phyloP scores from a whole-genome alignment of 345 rosid species.

The Eucalyptus regnans region DNA sequence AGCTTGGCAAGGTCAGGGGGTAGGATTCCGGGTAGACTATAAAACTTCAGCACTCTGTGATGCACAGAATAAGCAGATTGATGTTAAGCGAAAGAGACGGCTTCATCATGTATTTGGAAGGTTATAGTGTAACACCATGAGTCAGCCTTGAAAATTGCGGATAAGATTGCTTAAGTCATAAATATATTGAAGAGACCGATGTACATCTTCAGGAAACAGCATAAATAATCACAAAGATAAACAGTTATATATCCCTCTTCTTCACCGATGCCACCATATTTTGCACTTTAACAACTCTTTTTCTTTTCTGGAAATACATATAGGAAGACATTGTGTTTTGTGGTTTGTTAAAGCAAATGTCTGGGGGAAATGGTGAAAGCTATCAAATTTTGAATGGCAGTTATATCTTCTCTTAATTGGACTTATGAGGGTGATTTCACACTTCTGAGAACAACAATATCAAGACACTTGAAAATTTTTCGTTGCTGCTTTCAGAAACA shows the following conservation, averaged over 20 bases:
- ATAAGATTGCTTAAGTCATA: neutral
- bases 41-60: slow-evolving; percentile 28
- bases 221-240: neutral
- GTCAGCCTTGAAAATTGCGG: neutral
- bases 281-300: neutral
- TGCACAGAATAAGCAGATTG: neutral
- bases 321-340: neutral
- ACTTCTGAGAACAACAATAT: neutral
- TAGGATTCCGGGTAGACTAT: slow-evolving; percentile 57
- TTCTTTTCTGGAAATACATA: neutral
- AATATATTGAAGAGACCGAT: neutral
- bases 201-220: neutral
- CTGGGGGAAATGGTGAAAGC: neutral
- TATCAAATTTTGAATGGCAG: neutral
- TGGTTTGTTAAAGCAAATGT: neutral
- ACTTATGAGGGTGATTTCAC: neutral
- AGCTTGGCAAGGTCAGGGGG: slow-evolving; percentile 52
- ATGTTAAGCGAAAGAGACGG: neutral
- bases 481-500: neutral
- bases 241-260: neutral
- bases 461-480: neutral
- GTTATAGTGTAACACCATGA: neutral
- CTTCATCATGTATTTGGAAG: neutral
- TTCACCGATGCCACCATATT: neutral
- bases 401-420: neutral